These are phyloP conservation scores for Eucalyptus pumila DNA, from an alignment of 345 rosid species.

Conservation along the genomic window DNA sequence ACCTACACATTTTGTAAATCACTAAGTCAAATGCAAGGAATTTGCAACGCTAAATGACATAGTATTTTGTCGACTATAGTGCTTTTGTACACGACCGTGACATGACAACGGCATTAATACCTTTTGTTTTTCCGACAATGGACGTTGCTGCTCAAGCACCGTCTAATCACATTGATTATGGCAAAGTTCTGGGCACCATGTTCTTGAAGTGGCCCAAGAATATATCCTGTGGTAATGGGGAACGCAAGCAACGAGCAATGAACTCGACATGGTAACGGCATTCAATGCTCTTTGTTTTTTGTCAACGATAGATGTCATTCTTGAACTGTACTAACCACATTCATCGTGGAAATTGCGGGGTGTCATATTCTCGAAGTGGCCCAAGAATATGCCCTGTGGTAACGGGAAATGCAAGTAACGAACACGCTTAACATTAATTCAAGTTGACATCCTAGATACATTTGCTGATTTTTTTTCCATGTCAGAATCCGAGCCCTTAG, in stretches of 20 bases:
- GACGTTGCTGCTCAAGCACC: neutral
- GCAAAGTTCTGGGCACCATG: neutral
- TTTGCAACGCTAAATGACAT: rapidly evolving
- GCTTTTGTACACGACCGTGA: neutral
- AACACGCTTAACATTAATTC: neutral
- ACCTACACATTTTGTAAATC: neutral
- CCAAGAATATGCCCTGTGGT: neutral
- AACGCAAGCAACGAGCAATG: neutral
- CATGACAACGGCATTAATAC: neutral
- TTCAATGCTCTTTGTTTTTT: neutral
- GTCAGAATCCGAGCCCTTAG: neutral
- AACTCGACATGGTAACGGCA: neutral
- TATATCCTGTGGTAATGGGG: too few species aligned
- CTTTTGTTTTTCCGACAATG: neutral
- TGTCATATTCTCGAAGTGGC: neutral
- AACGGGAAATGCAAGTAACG: neutral
- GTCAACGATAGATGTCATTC: neutral
- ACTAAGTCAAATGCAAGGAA: rapidly evolving
- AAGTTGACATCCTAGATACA: neutral
- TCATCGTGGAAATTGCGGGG: neutral
- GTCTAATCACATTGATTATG: neutral
- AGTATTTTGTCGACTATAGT: neutral
- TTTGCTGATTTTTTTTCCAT: neutral
- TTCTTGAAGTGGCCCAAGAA: neutral
- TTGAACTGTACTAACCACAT: neutral